These are phyloP conservation scores for Anthracocystis walkeri DNA, from an alignment of 1,284 basidiomycete species.

Conservation along the genomic window DNA sequence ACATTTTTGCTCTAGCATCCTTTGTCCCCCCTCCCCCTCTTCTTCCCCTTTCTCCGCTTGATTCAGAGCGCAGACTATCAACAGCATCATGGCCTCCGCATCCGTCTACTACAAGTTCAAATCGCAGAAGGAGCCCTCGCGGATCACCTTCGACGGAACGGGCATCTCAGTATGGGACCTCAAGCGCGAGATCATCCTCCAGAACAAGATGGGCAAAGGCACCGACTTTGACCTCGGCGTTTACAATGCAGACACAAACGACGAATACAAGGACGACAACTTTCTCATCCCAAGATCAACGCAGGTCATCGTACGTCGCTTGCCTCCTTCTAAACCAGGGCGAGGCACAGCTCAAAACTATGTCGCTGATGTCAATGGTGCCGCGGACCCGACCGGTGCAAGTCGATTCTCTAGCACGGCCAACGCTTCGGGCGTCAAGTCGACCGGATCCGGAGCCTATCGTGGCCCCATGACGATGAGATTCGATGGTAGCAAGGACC, in stretches of 20 bases:
- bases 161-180: constrained; percentile 98
- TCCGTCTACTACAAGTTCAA: constrained; percentile 97
- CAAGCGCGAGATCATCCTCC: constrained; percentile 97
- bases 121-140: constrained; percentile 91
- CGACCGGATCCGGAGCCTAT: constrained; percentile 26
- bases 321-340: constrained; percentile 86
- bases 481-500: constrained; percentile 75
- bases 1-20: constrained; percentile 6
- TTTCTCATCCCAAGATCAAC: constrained; percentile 92
- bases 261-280: constrained; percentile 90
- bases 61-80: neutral
- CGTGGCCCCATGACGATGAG: constrained; percentile 79
- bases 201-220: constrained; percentile 93
- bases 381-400: constrained; percentile 23
- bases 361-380: constrained; percentile 74
- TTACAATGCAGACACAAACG: constrained; percentile 71
- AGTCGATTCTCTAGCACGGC: constrained; percentile 39
- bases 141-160: constrained; percentile 96
- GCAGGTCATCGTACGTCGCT: constrained; percentile 89
- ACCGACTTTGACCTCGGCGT: constrained; percentile 95
- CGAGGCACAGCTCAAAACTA: constrained; percentile 92
- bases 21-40: neutral
- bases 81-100: constrained; percentile 64
- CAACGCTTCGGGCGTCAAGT: constrained; percentile 35
- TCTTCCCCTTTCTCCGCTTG: constrained; percentile 3